Conservation (phyloP, 208 protist genomes). For the Trypanosoma boissoni region DNA sequence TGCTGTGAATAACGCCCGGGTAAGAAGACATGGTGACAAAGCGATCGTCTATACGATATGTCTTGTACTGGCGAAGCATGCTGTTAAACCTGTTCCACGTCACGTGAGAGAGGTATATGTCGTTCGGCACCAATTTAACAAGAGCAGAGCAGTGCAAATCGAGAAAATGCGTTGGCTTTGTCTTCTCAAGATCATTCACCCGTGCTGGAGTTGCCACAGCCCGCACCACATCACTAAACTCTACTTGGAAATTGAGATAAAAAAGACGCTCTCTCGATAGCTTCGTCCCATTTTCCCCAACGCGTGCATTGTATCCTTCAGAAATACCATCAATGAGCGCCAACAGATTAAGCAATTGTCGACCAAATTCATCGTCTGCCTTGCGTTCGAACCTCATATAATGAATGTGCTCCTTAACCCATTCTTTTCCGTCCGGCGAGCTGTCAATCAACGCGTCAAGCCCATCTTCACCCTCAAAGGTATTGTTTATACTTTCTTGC, state of each 20-base stretch:
- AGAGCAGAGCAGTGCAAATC: conserved; percentile 62
- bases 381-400: conserved; percentile 11
- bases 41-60: conserved; percentile 30
- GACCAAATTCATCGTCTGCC: conserved; percentile 7
- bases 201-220: not conserved
- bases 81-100: conserved; percentile 45
- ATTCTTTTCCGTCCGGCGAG: not conserved
- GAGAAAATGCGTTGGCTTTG: conserved; percentile 11
- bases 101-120: conserved; percentile 55
- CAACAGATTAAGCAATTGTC: conserved; percentile 23
- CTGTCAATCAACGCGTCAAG: conserved; percentile 1
- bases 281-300: not conserved
- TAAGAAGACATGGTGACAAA: conserved; percentile 68
- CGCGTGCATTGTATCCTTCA: conserved; percentile 29
- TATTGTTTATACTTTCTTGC: conserved; percentile 23
- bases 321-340: conserved; percentile 28
- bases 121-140: conserved; percentile 41
- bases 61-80: conserved; percentile 67
- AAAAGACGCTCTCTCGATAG: conserved; percentile 26
- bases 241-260: conserved; percentile 32
- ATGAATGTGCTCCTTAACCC: conserved; percentile 23
- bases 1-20: conserved; percentile 60
- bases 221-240: conserved; percentile 33
- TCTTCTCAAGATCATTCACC: conserved; percentile 16
- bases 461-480: conserved; percentile 15